These are phyloP conservation scores for Umbilicus rupestris DNA, from an alignment of 164 flowering plant genomes.

Conservation along the genomic window DNA sequence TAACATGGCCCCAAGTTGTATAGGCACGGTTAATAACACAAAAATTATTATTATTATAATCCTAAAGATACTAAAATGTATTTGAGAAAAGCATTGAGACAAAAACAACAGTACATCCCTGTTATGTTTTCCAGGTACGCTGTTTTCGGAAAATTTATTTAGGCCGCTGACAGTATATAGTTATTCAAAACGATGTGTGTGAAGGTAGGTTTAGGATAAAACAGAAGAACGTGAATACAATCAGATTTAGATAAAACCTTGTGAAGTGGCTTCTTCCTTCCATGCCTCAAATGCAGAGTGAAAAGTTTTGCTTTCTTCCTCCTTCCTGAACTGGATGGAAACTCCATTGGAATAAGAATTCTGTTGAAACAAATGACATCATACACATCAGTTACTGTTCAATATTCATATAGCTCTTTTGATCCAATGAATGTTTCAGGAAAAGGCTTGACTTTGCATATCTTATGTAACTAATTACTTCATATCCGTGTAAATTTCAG, in stretches of 20 bases:
- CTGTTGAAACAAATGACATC: conserved; percentile 31
- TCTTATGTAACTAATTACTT: too few species aligned
- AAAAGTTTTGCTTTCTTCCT: conserved; percentile 66
- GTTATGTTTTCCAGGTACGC: background rate
- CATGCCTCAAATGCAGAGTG: conserved; percentile 67
- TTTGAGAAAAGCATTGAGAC: background rate
- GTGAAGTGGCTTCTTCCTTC: conserved; percentile 41
- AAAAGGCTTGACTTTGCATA: background rate
- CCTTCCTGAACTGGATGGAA: conserved; percentile 54
- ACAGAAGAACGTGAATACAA: background rate
- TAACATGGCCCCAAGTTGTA: background rate
- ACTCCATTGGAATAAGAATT: conserved; percentile 56
- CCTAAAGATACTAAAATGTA: background rate
- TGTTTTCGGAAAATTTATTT: background rate
- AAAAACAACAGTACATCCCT: background rate
- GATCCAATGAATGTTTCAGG: background rate
- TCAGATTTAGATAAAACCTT: conserved; percentile 29
- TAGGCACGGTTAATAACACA: background rate
- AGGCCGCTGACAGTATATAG: background rate
- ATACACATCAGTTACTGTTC: background rate
- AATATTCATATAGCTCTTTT: background rate
- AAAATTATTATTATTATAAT: background rate
- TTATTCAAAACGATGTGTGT: background rate
- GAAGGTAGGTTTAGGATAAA: background rate
- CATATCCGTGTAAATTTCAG: too few species aligned